Base-by-base conservation (phyloP, 1,284 basidiomycete species). In the Sphaerobolus stellatus region DNA sequence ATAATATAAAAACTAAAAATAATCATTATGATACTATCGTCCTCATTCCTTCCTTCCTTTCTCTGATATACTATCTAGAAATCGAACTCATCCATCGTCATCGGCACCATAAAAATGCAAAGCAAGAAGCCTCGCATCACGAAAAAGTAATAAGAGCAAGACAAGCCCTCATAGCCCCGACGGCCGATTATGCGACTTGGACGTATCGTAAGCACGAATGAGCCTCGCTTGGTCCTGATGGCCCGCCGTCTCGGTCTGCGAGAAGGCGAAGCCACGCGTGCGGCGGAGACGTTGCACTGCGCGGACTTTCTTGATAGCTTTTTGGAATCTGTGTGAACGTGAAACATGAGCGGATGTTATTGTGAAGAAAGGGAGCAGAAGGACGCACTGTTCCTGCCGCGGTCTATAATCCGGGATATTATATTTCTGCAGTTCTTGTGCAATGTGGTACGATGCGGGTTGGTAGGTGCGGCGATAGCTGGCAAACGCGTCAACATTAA, bases 381-480 rank as follows among this genome's bases (percentile, higher is more conserved):
- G 1, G 30, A 83, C 89, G 66, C 65, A 92, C 86, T 99, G 96
- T 71, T 97, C 96, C 75, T 98, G 96, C 55, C 96, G 81, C 1
- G 97, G 97, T 41, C 97, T 80, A 69, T 98, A 98, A 68, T 99
- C 97, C 8, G 94, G 94, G 58, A 98, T 87, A 68, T 98, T 97
- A 77, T 97, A 98, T 75, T 98, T 98, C 72, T 95, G 93, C 18
- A 92, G 76, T 71, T 99, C 97, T 68, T 99, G 96, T 0, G 96
- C 94, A 61, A 99, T 94, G 69, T 99, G 96, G 71, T 98, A 98
- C 16, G 94, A 87, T 46, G 86, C 80, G 1, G 97, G 97, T 59
- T 75, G 74, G 71, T 98, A 98, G 27, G 96, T 96, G 59, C 96
- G 80, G 59, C 87, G 85, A 68, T 96, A 97, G 69, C 92, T 94